Percentiles rank a stretch among this genome's conserved stretches.
Evolutionary conservation across 805 yeast genomes (phyloP).

Genomic region (Candida namnaoensis): DNA sequence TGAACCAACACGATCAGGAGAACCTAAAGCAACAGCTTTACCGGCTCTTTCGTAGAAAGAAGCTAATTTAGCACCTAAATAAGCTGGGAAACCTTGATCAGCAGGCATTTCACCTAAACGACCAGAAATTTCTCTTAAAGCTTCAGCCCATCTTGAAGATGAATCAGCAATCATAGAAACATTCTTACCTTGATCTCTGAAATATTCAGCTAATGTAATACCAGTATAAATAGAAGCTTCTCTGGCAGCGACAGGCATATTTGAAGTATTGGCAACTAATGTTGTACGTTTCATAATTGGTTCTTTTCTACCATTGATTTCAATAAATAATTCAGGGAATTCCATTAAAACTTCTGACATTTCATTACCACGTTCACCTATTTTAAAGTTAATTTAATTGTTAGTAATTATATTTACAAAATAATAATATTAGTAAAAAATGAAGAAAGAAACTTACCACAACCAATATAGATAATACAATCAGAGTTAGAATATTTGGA

Average conservation of each 20-base stretch:
- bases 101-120: conserved; percentile 99
- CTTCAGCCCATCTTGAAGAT: conserved; percentile 99
- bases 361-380: conserved; percentile 95
- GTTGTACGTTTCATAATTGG: conserved; percentile 99
- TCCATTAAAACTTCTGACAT: conserved; percentile 99
- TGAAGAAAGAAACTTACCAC: conserved; percentile 10
- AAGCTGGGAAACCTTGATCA: conserved; percentile 99
- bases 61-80: conserved; percentile 96
- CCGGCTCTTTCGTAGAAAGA: conserved; percentile 99
- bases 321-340: conserved; percentile 95
- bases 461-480: conserved; percentile 90
- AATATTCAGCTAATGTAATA: conserved; percentile 96
- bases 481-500: conserved; percentile 98
- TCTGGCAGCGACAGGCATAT: conserved; percentile 99
- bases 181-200: conserved; percentile 99
- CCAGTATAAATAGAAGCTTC: conserved; percentile 99
- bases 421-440: no score
- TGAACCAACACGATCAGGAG: conserved; percentile 94
- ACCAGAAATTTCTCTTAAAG: conserved; percentile 98
- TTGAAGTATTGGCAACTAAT: conserved; percentile 95
- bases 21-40: conserved; percentile 88
- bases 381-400: background rate
- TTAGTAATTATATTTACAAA: no score
- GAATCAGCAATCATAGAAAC: conserved; percentile 99
- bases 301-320: conserved; percentile 86